A percentile compares a stretch with the other conserved stretches of the same genome.
These are phyloP conservation scores for Pestalotiopsis sp. DNA, from an alignment of 2,329 filamentous ascomycete species.

Conservation along the genomic window DNA sequence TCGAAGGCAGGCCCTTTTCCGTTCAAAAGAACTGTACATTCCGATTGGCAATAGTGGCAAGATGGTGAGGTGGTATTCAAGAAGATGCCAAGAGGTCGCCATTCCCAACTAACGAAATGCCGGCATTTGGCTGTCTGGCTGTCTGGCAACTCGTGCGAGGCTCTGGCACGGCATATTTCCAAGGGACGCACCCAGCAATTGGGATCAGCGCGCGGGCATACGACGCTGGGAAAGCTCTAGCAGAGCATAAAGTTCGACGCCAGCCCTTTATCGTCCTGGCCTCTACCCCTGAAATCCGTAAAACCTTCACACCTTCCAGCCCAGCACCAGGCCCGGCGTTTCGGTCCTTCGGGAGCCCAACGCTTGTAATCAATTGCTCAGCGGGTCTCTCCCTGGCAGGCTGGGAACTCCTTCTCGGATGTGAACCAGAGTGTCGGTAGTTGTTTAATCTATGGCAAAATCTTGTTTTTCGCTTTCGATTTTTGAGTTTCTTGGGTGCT, in stretches of 20 bases:
- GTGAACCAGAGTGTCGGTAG: neutral
- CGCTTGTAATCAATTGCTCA: neutral
- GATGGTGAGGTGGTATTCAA: neutral
- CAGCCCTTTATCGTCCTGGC: slow-evolving; percentile 6
- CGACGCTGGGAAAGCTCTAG: neutral
- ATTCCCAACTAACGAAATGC: neutral
- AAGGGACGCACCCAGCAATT: neutral
- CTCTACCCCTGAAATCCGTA: neutral
- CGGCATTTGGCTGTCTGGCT: neutral
- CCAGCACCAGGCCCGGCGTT: neutral
- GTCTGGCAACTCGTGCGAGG: too few species aligned
- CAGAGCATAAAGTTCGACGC: neutral
- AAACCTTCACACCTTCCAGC: neutral
- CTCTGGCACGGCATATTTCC: too few species aligned
- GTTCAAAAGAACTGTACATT: slow-evolving; percentile 5
- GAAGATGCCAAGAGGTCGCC: neutral
- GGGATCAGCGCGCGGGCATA: slow-evolving; percentile 1
- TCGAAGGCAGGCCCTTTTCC: neutral
- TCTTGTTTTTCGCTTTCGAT: neutral
- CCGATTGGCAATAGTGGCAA: neutral
- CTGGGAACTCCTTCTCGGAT: neutral
- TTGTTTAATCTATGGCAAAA: neutral
- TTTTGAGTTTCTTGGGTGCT: neutral
- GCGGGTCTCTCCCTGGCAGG: neutral
- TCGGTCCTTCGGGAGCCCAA: neutral